Evolutionary conservation across 352 stramenopile genomes (phyloP), one percentile per base, ranked within the genome.

Genomic region (Phytophthora pinifolia): DNA sequence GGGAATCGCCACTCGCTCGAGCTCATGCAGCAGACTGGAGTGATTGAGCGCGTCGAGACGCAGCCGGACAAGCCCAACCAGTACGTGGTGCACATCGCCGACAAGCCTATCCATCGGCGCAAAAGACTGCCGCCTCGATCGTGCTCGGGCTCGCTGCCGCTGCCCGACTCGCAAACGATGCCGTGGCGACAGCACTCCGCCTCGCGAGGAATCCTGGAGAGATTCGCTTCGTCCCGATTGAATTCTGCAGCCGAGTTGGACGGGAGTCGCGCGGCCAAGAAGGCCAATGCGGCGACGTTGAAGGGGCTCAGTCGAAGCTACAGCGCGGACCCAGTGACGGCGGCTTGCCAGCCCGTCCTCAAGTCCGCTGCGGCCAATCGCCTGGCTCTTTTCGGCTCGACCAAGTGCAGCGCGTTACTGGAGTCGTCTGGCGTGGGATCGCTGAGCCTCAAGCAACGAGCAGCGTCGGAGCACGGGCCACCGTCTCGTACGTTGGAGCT

Each of bases 1-100:
- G 80, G 77, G 33, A 89, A 86, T 46, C 71, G 67, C 4, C 62
- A 76, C 13, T 74, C 78, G 8, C 55, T 91, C 5, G 53, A 66
- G 53, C 46, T 86, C 15, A 66, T 91, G 34, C 74, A 91, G 46
- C 78, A 73, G 13, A 90, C 80, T 1, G 80, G 80, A 27, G 80
- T 80, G 2, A 78, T 90, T 32, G 65, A 74, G 9, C 69, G 68
- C 22, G 74, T 90, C 22, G 78, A 88, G 54, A 18, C 56, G 4
- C 54, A 74, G 27, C 18, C 54, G 0, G 66, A 80, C 7, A 74
- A 83, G 31, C 64, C 78, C n/a, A 85, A 77, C 25, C 76, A 88
- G 41, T 91, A 91, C 47, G 67, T 91, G 10, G 80, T 91, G 15
- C 72, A 85, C 50, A 80, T 91, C 52, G 64, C 59, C 7, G 73